A percentile compares a stretch with the other conserved stretches of the same genome.
These are phyloP conservation scores for Starmera caribaea DNA, from an alignment of 805 yeast species.

Conservation along the genomic window DNA sequence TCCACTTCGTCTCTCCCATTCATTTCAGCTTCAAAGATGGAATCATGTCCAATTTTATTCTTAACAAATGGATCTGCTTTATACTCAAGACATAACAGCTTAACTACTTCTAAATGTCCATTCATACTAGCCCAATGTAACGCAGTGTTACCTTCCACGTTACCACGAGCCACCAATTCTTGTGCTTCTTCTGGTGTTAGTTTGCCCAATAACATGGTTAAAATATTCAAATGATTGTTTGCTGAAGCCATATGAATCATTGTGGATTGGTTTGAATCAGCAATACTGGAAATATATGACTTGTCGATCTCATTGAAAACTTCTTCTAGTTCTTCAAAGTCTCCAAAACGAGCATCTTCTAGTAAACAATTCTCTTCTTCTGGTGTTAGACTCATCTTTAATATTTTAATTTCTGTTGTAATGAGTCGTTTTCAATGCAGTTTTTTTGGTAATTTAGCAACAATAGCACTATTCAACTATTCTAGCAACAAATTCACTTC, in stretches of 20 bases:
- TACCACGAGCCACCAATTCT: constrained; percentile 39
- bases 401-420: not conserved
- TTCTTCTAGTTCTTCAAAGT: constrained; percentile 61
- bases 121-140: constrained; percentile 94
- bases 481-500: no score
- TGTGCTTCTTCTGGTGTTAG: constrained; percentile 35
- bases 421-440: not conserved
- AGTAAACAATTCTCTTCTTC: constrained; percentile 80
- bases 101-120: constrained; percentile 69
- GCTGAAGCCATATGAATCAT: constrained; percentile 95
- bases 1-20: constrained; percentile 70
- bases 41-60: constrained; percentile 71
- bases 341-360: constrained; percentile 83
- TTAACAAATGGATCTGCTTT: constrained; percentile 75
- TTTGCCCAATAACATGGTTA: constrained; percentile 46
- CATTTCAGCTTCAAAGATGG: constrained; percentile 82
- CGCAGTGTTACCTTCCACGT: constrained; percentile 87
- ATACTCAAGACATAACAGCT: constrained; percentile 60
- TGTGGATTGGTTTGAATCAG: constrained; percentile 63
- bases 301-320: constrained; percentile 53
- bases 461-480: no score
- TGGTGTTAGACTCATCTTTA: constrained; percentile 29
- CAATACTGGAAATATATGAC: constrained; percentile 30
- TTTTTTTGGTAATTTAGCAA: no score
- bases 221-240: constrained; percentile 74